Evolutionary conservation across 208 protist genomes (phyloP).

Genomic region (Wallacemonas sp.): DNA sequence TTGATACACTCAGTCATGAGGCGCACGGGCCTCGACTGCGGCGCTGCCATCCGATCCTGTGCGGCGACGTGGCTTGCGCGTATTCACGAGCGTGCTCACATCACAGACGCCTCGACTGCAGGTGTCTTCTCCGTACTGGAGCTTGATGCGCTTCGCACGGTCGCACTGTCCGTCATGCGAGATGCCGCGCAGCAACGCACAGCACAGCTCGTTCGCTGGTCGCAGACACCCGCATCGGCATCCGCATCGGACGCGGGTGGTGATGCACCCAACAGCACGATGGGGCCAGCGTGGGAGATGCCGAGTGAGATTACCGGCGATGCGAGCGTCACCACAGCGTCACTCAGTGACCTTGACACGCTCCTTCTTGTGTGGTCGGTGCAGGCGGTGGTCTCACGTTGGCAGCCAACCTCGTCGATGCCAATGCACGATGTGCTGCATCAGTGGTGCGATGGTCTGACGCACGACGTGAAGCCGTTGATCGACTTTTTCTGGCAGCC

Average conservation of each 20-base stretch:
- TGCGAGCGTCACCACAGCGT: neutral
- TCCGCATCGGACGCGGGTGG: no score
- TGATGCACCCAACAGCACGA: no score
- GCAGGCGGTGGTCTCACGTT: neutral
- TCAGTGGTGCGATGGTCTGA: neutral
- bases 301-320: neutral
- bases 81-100: neutral
- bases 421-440: neutral
- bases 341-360: neutral
- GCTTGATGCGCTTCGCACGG: neutral
- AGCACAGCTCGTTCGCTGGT: neutral
- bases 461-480: neutral
- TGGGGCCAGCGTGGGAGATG: neutral
- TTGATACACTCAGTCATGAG: no score
- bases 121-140: neutral
- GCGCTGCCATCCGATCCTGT: no score
- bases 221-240: neutral
- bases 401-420: neutral
- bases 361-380: neutral
- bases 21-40: no score
- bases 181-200: neutral
- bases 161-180: neutral
- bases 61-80: neutral
- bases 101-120: neutral
- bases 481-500: constrained; percentile 11